Evolutionary conservation across 1,284 basidiomycete genomes (phyloP).

Genomic region (Heterobasidion annosum): DNA sequence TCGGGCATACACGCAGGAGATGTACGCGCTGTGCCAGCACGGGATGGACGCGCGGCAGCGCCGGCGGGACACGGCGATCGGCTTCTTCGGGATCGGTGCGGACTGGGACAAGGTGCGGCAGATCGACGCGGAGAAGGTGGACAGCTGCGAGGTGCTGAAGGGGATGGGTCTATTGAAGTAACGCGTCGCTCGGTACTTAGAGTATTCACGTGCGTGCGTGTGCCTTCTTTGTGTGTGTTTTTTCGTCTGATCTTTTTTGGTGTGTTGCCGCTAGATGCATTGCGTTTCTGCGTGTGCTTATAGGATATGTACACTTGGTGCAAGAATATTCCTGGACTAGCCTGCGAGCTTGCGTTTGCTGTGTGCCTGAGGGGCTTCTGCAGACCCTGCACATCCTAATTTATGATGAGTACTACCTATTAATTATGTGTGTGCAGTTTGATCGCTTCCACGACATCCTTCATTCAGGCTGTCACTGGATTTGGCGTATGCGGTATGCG

Average conservation of each 20-base stretch:
- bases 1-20: slow-evolving; percentile 56
- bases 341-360: too few species aligned
- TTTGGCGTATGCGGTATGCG: too few species aligned
- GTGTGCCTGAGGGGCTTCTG: too few species aligned
- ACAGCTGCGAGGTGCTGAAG: slow-evolving; percentile 70
- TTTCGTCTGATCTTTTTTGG: not conserved
- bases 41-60: slow-evolving; percentile 56
- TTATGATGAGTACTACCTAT: too few species aligned
- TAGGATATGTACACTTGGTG: not conserved
- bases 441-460: too few species aligned
- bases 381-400: too few species aligned
- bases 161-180: slow-evolving; percentile 39
- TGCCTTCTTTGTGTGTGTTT: not conserved
- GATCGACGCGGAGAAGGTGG: slow-evolving; percentile 57
- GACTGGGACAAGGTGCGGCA: slow-evolving; percentile 78
- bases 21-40: slow-evolving; percentile 64
- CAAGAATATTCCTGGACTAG: not conserved
- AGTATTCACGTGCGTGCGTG: too few species aligned
- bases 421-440: too few species aligned
- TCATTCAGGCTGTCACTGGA: too few species aligned
- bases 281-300: not conserved
- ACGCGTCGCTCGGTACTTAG: not conserved
- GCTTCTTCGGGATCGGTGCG: slow-evolving; percentile 83
- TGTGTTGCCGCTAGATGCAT: not conserved
- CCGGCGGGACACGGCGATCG: slow-evolving; percentile 67